Evolutionary conservation across 305 asterid genomes (phyloP), one percentile per base, ranked within the genome.

Genomic region (Fraxinus dipetala): DNA sequence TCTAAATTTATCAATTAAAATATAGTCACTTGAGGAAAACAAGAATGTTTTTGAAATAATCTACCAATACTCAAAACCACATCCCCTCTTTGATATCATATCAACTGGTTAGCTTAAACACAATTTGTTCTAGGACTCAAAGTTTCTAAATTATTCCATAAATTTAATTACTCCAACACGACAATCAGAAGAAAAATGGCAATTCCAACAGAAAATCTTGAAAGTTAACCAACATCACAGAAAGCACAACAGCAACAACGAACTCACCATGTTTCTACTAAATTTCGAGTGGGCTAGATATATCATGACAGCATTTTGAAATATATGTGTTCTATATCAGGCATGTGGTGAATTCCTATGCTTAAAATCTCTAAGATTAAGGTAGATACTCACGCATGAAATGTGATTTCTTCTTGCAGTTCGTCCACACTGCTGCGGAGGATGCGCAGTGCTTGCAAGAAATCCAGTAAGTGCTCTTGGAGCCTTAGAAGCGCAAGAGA

Each of bases 381-480:
- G 72, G 31, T 63, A 63, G 26, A 81, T 51, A 84, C 95, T 88
- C 90, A 93, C 97, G 87, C 89, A 86, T 84, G 32, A 67, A 80
- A 81, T 36, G 83, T 83, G 80, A 90, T 83, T 88, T 79, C 87
- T 89, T 78, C 90, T 85, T 79, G 85, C 69, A 82, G 74, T 54
- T 78, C 84, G 88, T 63, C 87, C 89, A 81, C 79, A 85, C 28
- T 91, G 63, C 83, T 88, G 95, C 72, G 89, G 77, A 85, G 97
- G 88, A 81, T 88, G 89, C 14, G 95, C 81, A 9, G 98, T 94
- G 83, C 94, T 93, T 28, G 98, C 97, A 22, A 94, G 93, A 81
- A 88, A 90, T 72, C 97, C 97, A 78, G 93, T 91, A 82, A 94
- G 89, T 77, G 84, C 92, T 84, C 97, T 90, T 31, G 97, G 97